These are phyloP conservation scores for Cryptococcus sp. DNA, from an alignment of 1,284 basidiomycete genomes.

Conservation along the genomic window DNA sequence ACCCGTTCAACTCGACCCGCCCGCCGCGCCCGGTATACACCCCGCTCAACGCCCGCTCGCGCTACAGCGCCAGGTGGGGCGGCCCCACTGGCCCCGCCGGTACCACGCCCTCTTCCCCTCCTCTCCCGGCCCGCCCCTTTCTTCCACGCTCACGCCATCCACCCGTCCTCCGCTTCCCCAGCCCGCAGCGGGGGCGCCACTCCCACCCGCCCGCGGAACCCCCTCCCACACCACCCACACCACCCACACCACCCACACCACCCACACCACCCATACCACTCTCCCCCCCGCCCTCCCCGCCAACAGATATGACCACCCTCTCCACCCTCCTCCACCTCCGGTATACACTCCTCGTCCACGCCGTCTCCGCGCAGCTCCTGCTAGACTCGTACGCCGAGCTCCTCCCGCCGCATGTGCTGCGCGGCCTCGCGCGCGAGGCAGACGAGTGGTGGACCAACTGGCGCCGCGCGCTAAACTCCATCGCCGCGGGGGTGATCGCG, in stretches of 20 bases:
- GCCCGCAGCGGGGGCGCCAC: neutral
- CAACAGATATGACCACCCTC: neutral
- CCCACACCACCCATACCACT: neutral
- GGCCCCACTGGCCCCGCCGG: neutral
- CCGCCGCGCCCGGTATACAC: too few relatives aligned
- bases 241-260: neutral
- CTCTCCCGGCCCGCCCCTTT: neutral
- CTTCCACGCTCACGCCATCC: neutral
- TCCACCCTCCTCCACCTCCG: slow-evolving; percentile 1
- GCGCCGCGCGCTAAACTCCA: slow-evolving; percentile 1
- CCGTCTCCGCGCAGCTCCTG: neutral
- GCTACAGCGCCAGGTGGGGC: neutral
- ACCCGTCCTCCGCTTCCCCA: neutral
- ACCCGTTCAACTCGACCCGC: neutral
- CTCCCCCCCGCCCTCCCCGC: slow-evolving; percentile 1
- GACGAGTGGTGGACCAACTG: slow-evolving; percentile 9
- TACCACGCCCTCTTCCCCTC: neutral
- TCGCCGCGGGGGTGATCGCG: neutral
- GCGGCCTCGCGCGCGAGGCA: neutral
- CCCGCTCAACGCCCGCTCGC: too few relatives aligned
- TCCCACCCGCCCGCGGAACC: neutral
- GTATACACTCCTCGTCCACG: neutral
- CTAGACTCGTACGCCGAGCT: neutral
- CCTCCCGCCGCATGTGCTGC: slow-evolving; percentile 1
- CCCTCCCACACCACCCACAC: neutral